phyloP scores from a whole-genome alignment of 1,284 basidiomycete species.

The Athelia psychrophila region DNA sequence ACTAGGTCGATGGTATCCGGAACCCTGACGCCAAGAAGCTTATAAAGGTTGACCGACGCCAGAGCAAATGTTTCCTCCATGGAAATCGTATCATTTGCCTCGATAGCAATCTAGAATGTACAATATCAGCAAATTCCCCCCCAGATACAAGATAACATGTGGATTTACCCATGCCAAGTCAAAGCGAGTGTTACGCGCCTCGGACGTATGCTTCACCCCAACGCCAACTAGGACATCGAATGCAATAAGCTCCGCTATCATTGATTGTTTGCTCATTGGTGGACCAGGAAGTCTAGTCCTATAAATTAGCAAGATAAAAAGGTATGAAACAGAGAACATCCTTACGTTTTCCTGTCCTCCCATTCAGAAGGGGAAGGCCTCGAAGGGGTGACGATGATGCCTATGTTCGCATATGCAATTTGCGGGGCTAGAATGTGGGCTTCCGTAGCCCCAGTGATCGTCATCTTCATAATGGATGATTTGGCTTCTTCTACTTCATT shows the following conservation, averaged over 20 bases:
- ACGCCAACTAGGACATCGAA: slow-evolving; percentile 66
- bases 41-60: slow-evolving; percentile 60
- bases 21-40: slow-evolving; percentile 46
- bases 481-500: slow-evolving; percentile 57
- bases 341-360: slow-evolving; percentile 57
- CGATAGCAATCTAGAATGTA: slow-evolving; percentile 32
- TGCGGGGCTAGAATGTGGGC: slow-evolving; percentile 75
- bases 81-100: slow-evolving; percentile 21
- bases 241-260: slow-evolving; percentile 48
- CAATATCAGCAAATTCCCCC: slow-evolving; percentile 2
- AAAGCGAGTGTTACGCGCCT: slow-evolving; percentile 65
- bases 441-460: slow-evolving; percentile 70
- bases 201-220: slow-evolving; percentile 35
- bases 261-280: slow-evolving; percentile 58
- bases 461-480: slow-evolving; percentile 44
- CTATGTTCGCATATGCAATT: slow-evolving; percentile 67
- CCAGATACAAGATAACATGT: background rate
- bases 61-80: slow-evolving; percentile 31
- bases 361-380: slow-evolving; percentile 41
- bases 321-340: slow-evolving; percentile 20
- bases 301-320: slow-evolving; percentile 29
- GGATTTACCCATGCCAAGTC: slow-evolving; percentile 63
- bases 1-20: slow-evolving; percentile 52
- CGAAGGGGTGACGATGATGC: slow-evolving; percentile 50
- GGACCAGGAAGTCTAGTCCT: slow-evolving; percentile 59